Evolutionary conservation across 495 filamentous ascomycete species (phyloP).

Genomic region (Daldinia childiae): DNA sequence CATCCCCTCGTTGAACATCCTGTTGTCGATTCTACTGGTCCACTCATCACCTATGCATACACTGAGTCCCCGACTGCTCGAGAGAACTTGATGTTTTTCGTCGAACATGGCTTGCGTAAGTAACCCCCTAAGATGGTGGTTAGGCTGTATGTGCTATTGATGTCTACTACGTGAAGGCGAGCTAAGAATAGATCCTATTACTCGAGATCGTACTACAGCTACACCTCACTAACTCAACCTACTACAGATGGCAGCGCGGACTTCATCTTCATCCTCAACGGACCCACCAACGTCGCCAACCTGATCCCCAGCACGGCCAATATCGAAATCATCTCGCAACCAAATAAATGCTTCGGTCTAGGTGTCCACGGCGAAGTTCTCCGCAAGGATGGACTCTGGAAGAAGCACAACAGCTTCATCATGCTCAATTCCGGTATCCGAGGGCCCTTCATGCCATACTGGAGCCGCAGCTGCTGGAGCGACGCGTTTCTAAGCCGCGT

Average conservation of each 20-base stretch:
- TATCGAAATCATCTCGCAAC: slow-evolving; percentile 39
- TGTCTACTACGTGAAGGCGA: neutral
- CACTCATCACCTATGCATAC: slow-evolving; percentile 48
- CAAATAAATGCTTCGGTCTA: slow-evolving; percentile 46
- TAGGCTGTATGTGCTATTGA: neutral
- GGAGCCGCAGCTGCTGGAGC: slow-evolving; percentile 46
- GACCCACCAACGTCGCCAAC: slow-evolving; percentile 35
- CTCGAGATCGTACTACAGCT: neutral
- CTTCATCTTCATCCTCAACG: slow-evolving; percentile 53
- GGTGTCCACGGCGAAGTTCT: slow-evolving; percentile 45
- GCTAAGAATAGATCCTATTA: neutral
- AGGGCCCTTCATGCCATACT: slow-evolving; percentile 50
- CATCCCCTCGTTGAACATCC: neutral
- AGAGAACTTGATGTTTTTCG: slow-evolving; percentile 47
- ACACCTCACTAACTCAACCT: neutral
- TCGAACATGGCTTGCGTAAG: slow-evolving; percentile 43
- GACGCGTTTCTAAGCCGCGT: slow-evolving; percentile 43
- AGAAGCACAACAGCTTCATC: slow-evolving; percentile 49
- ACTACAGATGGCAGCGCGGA: slow-evolving; percentile 43
- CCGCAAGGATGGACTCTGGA: slow-evolving; percentile 39
- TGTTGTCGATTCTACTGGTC: neutral
- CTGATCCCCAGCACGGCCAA: slow-evolving; percentile 42
- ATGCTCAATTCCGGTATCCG: slow-evolving; percentile 46
- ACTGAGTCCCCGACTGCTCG: slow-evolving; percentile 37
- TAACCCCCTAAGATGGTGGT: neutral